Evolutionary conservation across 2,329 filamentous ascomycete species (phyloP), one percentile per base, ranked within the genome.

Genomic region (Corinectria fuckeliana): DNA sequence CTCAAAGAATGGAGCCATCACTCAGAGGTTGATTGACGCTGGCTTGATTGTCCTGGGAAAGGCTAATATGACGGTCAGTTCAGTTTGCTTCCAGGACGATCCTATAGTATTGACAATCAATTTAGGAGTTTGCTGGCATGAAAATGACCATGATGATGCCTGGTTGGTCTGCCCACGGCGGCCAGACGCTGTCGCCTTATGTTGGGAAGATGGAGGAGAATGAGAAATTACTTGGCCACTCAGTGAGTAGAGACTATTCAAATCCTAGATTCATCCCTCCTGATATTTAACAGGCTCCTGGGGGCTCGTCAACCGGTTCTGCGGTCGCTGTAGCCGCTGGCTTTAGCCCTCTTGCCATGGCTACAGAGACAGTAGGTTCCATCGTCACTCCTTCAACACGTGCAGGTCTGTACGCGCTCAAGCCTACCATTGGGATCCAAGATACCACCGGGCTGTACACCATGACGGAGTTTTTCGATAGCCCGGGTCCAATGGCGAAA

Each of bases 251-350:
- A 18, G 11, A 8, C 20, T 16, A 18, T n/a, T 36, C 13, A 25
- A 16, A 26, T 38, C 14, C 25, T 28, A 36, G 4, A 1, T 3
- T 7, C 11, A 30, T 26, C 7, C 8, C 2, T 39, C 2, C 39
- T 42, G 13, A 42, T 23, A 25, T 9, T 42, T 25, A 42, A 8
- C 18, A 75, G 68, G 60, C 64, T 1, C 73, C 74, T 1, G 71
- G 71, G 1, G 74, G 74, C 26, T 76, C 71, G 0, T 76, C 74
- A 1, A 58, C 69, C 2, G 74, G 75, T 18, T 74, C 75, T n/a
- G 74, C 69, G 10, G 73, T 76, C 3, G 67, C 68, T 3, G 68
- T 75, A 0, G 67, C 72, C 0, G 71, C 72, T 3, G 73, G 74
- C 0, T 72, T 71, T 23, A 58, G 56, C 25, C 74, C 74, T 25